These are phyloP conservation scores for Xylariaceae sp. DNA, from an alignment of 2,329 filamentous ascomycete species.

Conservation along the genomic window DNA sequence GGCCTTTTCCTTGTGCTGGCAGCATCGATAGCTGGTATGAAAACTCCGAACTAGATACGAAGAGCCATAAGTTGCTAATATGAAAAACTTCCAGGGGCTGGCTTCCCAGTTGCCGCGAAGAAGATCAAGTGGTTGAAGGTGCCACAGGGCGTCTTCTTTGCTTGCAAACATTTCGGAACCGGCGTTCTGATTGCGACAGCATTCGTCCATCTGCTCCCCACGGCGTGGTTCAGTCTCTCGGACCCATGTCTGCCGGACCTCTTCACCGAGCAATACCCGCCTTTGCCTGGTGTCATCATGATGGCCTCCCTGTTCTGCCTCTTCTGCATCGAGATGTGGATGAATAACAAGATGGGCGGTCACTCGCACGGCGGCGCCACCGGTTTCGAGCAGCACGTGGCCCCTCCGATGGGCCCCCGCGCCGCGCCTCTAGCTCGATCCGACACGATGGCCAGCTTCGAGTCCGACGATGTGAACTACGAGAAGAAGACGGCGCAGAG, in stretches of 20 bases:
- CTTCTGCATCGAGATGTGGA: slow-evolving; percentile 56
- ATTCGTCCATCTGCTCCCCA: slow-evolving; percentile 62
- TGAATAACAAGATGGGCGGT: slow-evolving; percentile 51
- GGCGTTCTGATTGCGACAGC: slow-evolving; percentile 66
- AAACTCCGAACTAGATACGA: neutral
- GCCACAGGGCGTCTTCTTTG: slow-evolving; percentile 49
- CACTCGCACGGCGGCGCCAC: slow-evolving; percentile 52
- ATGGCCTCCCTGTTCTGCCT: slow-evolving; percentile 54
- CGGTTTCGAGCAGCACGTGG: slow-evolving; percentile 27
- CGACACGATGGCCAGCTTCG: slow-evolving; percentile 26
- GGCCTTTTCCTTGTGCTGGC: too few species aligned
- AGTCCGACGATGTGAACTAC: slow-evolving; percentile 27
- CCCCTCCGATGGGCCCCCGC: slow-evolving; percentile 1
- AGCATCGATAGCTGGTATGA: slow-evolving; percentile 31
- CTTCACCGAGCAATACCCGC: slow-evolving; percentile 52
- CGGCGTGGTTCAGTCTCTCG: slow-evolving; percentile 46
- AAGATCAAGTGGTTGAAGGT: slow-evolving; percentile 53
- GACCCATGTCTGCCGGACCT: slow-evolving; percentile 51
- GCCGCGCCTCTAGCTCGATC: slow-evolving; percentile 5
- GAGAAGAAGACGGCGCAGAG: slow-evolving; percentile 35
- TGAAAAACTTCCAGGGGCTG: slow-evolving; percentile 30
- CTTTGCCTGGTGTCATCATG: slow-evolving; percentile 58
- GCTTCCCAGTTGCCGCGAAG: slow-evolving; percentile 45
- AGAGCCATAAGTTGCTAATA: slow-evolving; percentile 7
- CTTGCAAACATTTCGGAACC: slow-evolving; percentile 61